phyloP scores from a whole-genome alignment of 768 basidiomycete species.

The Neoboletus brunneissimus region DNA sequence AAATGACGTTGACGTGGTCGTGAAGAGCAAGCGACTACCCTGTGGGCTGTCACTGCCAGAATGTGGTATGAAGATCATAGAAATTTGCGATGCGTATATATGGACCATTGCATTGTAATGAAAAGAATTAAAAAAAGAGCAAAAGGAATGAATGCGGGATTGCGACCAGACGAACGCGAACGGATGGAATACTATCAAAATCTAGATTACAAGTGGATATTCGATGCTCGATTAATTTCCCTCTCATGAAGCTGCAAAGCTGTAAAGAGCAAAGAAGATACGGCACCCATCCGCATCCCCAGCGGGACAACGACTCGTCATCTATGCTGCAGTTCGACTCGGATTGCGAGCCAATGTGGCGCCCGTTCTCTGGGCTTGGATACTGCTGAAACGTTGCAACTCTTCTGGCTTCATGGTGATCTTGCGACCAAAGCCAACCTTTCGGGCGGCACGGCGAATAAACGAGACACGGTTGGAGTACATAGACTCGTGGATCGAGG shows the following conservation, averaged over 20 bases:
- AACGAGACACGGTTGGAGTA: conserved; percentile 96
- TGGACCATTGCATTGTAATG: conserved; percentile 13
- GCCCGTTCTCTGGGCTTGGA: conserved; percentile 80
- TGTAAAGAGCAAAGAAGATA: conserved; percentile 21
- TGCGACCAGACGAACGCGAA: conserved; percentile 15
- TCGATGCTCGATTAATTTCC: conserved; percentile 27
- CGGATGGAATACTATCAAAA: conserved; percentile 22
- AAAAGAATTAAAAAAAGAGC: conserved; percentile 10
- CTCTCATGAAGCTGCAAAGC: conserved; percentile 11
- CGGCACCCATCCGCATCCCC: conserved; percentile 21
- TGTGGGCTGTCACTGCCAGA: background rate
- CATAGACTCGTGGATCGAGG: conserved; percentile 85
- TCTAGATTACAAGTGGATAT: conserved; percentile 36
- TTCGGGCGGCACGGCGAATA: conserved; percentile 82
- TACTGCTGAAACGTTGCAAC: conserved; percentile 79
- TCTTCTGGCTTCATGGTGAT: conserved; percentile 82
- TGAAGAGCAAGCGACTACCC: conserved; percentile 1
- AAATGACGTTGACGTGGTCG: background rate
- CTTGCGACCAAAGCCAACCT: conserved; percentile 85
- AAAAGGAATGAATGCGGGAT: conserved; percentile 17
- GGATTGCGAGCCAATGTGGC: conserved; percentile 76
- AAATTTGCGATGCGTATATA: conserved; percentile 19
- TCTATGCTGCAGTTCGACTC: conserved; percentile 54
- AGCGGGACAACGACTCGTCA: background rate
- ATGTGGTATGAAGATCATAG: conserved; percentile 9